Base-by-base conservation (phyloP, 352 stramenopile species). In the Globisporangium canariense region DNA sequence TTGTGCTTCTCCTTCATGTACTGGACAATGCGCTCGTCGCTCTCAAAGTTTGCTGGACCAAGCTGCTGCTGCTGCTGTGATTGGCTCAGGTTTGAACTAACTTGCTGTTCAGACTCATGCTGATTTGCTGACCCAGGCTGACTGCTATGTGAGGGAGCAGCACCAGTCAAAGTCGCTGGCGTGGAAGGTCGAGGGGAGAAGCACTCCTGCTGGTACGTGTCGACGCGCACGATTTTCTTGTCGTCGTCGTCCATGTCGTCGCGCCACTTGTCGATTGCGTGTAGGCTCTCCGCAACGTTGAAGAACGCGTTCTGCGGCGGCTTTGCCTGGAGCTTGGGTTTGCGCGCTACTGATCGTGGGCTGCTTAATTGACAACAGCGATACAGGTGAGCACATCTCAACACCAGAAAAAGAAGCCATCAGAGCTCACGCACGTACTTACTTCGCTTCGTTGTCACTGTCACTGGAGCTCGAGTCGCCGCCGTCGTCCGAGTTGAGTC, bases 211-310 rank as follows among this genome's bases (percentile, higher is more conserved):
- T 79, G 75, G 41, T 74, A 67, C 45, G 75, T 61, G 41, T 72
- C 67, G 3, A 72, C 65, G 58, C 76, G 58, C 10, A 72, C 68
- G 25, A 55, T 58, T 6, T 60, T 45, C 18, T 66, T 57, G 45
- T 79, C 71, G 38, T 88, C 78, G 10, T 81, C 69, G 13, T 83
- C 76, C 75, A 86, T 82, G 56, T 86, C 69, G 53, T 92, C 81
- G n/a, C 79, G 71, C 81, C 83, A 93, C 40, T 79, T 77, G 57
- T 89, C 78, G 63, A 92, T 90, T 18, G 81, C 83, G 45, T 89
- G 74, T 38, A 92, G 64, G 60, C 83, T 92, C 60, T 86, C 75
- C 0, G 72, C 74, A 16, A 93, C 80, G 65, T 93, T 88, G 68
- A 93, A 91, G 53, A 91, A 89, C n/a, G 66, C 64, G 10, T 58